Conservation (phyloP, 73 alveolate species). For the Breviolum minutum region DNA sequence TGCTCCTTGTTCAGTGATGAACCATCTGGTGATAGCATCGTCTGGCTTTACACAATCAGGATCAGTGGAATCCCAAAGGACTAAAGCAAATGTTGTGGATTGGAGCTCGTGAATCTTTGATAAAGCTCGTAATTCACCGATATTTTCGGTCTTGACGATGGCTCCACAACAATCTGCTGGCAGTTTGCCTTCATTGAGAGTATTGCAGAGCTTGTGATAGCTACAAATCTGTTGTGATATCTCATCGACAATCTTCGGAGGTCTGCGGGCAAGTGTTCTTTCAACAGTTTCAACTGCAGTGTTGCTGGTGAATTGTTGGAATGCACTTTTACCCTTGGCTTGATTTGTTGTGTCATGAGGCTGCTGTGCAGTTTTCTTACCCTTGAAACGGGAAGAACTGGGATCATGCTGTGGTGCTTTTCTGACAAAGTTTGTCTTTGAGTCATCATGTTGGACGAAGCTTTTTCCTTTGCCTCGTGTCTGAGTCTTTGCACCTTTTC, state of each 20-base stretch:
- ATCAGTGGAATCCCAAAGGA: not conserved
- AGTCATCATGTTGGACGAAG: no score
- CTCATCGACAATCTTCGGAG: no score
- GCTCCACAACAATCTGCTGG: not conserved
- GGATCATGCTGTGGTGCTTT: no score
- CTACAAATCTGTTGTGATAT: no score
- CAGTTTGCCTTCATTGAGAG: not conserved
- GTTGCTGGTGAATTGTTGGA: not conserved
- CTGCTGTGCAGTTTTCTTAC: no score
- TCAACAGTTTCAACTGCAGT: no score
- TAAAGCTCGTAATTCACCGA: not conserved
- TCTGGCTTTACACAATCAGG: not conserved
- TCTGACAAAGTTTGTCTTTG: no score
- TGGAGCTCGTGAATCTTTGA: not conserved
- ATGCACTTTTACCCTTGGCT: not conserved
- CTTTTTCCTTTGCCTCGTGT: no score
- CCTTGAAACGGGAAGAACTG: no score
- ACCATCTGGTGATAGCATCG: not conserved
- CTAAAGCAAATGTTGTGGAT: not conserved
- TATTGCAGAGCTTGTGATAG: no score
- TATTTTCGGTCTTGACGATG: not conserved
- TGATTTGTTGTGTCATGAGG: not conserved
- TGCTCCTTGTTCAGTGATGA: not conserved
- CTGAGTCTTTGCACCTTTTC: no score
- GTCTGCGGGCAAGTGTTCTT: no score